Base-by-base conservation (phyloP, 139 green algal species). In the Picochlorum sp. region DNA sequence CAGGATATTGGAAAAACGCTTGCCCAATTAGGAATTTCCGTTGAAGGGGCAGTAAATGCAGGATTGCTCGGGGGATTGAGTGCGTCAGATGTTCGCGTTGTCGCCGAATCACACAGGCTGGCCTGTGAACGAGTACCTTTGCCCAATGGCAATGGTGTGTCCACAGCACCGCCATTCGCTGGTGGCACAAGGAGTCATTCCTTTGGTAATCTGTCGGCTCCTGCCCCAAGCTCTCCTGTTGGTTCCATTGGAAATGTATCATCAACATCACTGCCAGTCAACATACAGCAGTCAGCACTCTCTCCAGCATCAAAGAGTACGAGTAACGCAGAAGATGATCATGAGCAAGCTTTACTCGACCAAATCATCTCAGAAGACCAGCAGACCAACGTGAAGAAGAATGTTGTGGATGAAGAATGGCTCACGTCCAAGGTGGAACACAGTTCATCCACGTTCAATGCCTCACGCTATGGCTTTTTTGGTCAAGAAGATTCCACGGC, bases 11-110 rank as follows among this genome's bases (percentile, higher is more conserved):
- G 76, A 13, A 57, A 59, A n/a, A 75, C 65, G 10, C 61, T 82
- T 23, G 73, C 76, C 2, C 68, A 73, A 38, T 49, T 75, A 47
- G 63, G 63, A 26, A 78, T 82, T 64, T 73, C 64, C 2, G 76
- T 82, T 21, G 76, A 82, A 57, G 64, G 63, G 6, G 76, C 76
- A 1, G 75, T 82, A 32, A 81, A 81, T 26, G 72, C 76, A 20
- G 76, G 76, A 38, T 65, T 82, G 54, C 68, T 82, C 23, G 76
- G 76, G 10, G 76, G 76, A 3, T 50, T 81, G n/a, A 63, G 34
- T 8, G 76, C 70, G 3, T 67, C 74, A 18, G 76, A 82, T 38
- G 68, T 82, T 3, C 63, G 65, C 34, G 68, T 80, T 2, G 59
- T 82, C 23, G 58, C 63, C 2, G 73, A 81, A 57, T 69, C 69